phyloP scores from a whole-genome alignment of 345 rosid species.

The Pistacia vera region DNA sequence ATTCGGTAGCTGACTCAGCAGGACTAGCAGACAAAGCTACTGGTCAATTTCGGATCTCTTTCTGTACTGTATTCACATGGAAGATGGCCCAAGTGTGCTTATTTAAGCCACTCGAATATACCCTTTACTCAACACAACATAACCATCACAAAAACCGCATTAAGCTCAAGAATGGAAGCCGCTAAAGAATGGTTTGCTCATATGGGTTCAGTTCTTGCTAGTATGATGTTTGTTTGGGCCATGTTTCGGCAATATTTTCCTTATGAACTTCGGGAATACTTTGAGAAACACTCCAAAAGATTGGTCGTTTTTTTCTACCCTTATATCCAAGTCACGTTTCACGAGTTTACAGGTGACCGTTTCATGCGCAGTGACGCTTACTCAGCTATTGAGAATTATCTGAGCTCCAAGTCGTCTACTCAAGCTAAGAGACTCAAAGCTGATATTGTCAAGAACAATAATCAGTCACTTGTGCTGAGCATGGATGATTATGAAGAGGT shows the following conservation, averaged over 20 bases:
- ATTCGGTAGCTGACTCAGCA: no score
- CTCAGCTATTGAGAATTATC: constrained; percentile 53
- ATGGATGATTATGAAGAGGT: constrained; percentile 67
- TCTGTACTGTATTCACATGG: no score
- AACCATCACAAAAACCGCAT: background rate
- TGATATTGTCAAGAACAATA: constrained; percentile 35
- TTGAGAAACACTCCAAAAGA: constrained; percentile 37
- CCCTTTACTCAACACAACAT: background rate
- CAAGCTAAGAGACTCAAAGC: constrained; percentile 58
- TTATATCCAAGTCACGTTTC: constrained; percentile 53
- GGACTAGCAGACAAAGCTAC: no score
- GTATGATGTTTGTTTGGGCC: constrained; percentile 51
- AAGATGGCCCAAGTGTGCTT: no score
- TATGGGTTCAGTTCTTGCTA: constrained; percentile 42
- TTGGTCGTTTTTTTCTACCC: constrained; percentile 40
- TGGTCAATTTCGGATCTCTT: no score
- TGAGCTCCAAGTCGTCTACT: constrained; percentile 41
- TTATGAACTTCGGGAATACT: constrained; percentile 30
- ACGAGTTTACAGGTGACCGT: constrained; percentile 45
- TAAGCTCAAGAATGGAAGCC: constrained; percentile 12
- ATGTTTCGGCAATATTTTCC: constrained; percentile 52
- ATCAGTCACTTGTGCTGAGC: constrained; percentile 47
- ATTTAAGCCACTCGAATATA: background rate
- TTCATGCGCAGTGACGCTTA: constrained; percentile 49
- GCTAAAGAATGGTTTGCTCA: constrained; percentile 17